These are phyloP conservation scores for Claviceps sp. DNA, from an alignment of 2,329 filamentous ascomycete genomes.

Conservation along the genomic window DNA sequence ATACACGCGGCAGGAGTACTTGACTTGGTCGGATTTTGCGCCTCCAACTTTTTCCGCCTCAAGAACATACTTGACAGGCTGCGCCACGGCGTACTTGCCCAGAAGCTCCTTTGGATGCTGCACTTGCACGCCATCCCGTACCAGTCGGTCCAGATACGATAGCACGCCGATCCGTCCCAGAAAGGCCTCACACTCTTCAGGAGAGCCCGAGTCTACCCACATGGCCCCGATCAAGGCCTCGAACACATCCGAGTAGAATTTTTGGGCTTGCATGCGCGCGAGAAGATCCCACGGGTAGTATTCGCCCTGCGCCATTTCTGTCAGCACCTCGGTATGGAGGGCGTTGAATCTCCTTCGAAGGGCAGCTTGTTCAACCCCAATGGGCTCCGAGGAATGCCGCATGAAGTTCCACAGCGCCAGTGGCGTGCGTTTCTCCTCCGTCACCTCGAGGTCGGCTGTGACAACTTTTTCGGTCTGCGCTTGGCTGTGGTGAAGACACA, in stretches of 20 bases:
- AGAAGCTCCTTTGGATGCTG: constrained; percentile 56
- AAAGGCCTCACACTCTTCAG: constrained; percentile 46
- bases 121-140: constrained; percentile 45
- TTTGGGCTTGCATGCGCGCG: constrained; percentile 49
- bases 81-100: constrained; percentile 39
- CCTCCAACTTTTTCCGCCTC: constrained; percentile 11
- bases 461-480: constrained; percentile 11
- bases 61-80: constrained; percentile 41
- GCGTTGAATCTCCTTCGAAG: constrained; percentile 31
- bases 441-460: constrained; percentile 8
- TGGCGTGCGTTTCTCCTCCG: constrained; percentile 7
- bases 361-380: constrained; percentile 32
- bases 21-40: constrained; percentile 11
- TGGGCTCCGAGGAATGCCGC: constrained; percentile 37
- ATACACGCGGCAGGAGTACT: constrained; percentile 32
- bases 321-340: constrained; percentile 34
- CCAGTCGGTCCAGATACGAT: constrained; percentile 44
- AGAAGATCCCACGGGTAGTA: constrained; percentile 70
- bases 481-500: constrained; percentile 41
- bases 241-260: constrained; percentile 74
- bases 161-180: constrained; percentile 53
- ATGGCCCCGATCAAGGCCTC: constrained; percentile 72
- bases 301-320: constrained; percentile 33
- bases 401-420: constrained; percentile 57
- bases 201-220: constrained; percentile 62